Evolutionary conservation across 805 yeast species (phyloP), one percentile per base, ranked within the genome.

Genomic region (Lachancea waltii): DNA sequence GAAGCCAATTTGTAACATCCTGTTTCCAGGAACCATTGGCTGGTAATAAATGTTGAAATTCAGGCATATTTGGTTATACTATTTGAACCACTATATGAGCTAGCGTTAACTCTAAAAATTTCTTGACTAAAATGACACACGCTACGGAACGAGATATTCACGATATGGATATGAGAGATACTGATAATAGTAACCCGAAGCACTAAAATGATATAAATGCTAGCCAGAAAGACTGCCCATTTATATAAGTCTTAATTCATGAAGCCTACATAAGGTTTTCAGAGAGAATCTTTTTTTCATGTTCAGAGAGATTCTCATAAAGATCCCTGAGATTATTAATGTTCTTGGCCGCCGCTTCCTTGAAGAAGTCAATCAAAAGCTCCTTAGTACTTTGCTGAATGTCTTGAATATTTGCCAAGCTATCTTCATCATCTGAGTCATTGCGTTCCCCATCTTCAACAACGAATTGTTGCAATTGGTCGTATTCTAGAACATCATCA

Each of bases 21-120:
- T 73, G 74, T 55, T 79, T 86, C 97, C 97, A 90, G 35, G 65
- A 67, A 3, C 95, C 94, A 39, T 74, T 76, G 4, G 69, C 63
- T 0, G 97, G 95, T 19, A 90, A 68, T 29, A 85, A 62, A 50
- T 81, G 74, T 10, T 65, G 69, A 40, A 49, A 66, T 25, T 53
- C 39, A 11, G 68, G 61, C 56, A 51, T 50, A 26, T 18, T 22
- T 23, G 8, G 33, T 16, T 30, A 23, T 23, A 7, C 4, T 5
- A 13, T 7, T 13, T 4, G 26, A 4, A 23, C 26, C n/a, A n/a
- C n/a, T n/a, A n/a, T n/a, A n/a, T n/a, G n/a, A n/a, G n/a, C n/a
- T n/a, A n/a, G n/a, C n/a, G n/a, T n/a, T n/a, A n/a, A n/a, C n/a
- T n/a, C n/a, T n/a, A n/a, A n/a, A n/a, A n/a, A n/a, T n/a, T n/a